Conservation (phyloP, 257 asterid genomes). For the Jacaranda mimosifolia region DNA sequence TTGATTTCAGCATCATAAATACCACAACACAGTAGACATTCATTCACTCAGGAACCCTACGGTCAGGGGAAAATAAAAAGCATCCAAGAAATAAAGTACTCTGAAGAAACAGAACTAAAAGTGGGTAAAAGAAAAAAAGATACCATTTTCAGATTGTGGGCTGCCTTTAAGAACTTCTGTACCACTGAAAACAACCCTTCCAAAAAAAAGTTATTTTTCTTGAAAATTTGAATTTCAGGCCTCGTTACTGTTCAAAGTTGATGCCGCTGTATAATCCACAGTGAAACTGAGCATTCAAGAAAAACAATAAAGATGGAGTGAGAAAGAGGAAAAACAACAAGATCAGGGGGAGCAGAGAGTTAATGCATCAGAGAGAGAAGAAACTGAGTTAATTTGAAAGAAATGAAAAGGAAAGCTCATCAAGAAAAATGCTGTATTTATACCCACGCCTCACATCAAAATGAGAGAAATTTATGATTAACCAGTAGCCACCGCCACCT, state of each 20-base stretch:
- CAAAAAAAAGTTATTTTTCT: background rate
- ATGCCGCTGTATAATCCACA: conserved; percentile 29
- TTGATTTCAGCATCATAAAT: conserved; percentile 33
- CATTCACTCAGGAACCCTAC: conserved; percentile 16
- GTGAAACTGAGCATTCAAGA: conserved; percentile 38
- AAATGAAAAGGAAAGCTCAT: conserved; percentile 13
- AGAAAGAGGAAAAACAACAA: conserved; percentile 22
- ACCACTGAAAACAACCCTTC: conserved; percentile 10
- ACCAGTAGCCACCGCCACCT: conserved; percentile 38
- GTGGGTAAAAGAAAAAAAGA: conserved; percentile 27
- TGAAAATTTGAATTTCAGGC: conserved; percentile 12
- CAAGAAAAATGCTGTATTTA: conserved; percentile 21
- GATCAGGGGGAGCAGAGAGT: background rate
- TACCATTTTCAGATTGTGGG: conserved; percentile 38
- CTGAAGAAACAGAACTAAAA: conserved; percentile 21
- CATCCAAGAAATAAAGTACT: conserved; percentile 1
- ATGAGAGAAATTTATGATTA: conserved; percentile 36
- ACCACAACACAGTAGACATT: background rate
- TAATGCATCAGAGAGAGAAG: background rate
- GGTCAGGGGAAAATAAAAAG: conserved; percentile 21
- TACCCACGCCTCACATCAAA: conserved; percentile 37
- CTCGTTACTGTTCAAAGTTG: conserved; percentile 27
- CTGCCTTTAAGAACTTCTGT: conserved; percentile 9
- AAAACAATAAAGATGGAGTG: conserved; percentile 30
- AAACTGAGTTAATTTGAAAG: conserved; percentile 21